Conservation (phyloP, 441 rosid species). For the Raphanus hybrid region DNA sequence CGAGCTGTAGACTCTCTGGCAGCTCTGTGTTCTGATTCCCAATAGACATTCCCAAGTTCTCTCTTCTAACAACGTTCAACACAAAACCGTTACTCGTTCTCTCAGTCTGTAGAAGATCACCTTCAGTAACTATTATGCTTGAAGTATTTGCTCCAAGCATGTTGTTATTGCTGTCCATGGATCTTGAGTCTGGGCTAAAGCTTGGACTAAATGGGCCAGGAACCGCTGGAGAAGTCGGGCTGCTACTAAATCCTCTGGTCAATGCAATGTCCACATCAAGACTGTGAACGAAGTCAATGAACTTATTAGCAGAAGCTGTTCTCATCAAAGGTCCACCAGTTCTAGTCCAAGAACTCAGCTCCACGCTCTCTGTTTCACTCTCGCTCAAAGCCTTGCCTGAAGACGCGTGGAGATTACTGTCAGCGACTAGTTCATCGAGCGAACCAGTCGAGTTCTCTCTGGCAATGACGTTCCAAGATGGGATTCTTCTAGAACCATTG, state of each 20-base stretch:
- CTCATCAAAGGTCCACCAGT: slow-evolving; percentile 99
- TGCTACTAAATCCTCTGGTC: slow-evolving; percentile 47
- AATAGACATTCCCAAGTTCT: slow-evolving; percentile 44
- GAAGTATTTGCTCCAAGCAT: slow-evolving; percentile 41
- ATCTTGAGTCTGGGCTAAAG: slow-evolving; percentile 47
- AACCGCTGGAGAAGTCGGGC: slow-evolving; percentile 57
- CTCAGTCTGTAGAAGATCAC: slow-evolving; percentile 87
- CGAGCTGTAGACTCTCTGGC: slow-evolving; percentile 79
- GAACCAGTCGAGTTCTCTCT: slow-evolving; percentile 97
- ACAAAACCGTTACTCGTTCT: slow-evolving; percentile 69
- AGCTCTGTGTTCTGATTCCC: slow-evolving; percentile 50
- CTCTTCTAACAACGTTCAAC: slow-evolving; percentile 76
- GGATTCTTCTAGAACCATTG: slow-evolving; percentile 87
- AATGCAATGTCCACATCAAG: slow-evolving; percentile 65
- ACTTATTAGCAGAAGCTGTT: slow-evolving; percentile 83
- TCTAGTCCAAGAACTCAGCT: slow-evolving; percentile 86
- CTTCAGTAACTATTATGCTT: slow-evolving; percentile 76
- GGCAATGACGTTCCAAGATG: slow-evolving; percentile 97
- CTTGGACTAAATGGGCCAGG: slow-evolving; percentile 44
- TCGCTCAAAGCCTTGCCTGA: slow-evolving; percentile 54
- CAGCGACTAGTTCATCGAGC: slow-evolving; percentile 72
- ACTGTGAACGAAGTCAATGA: slow-evolving; percentile 73
- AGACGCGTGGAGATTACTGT: slow-evolving; percentile 54
- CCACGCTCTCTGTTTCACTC: slow-evolving; percentile 76
- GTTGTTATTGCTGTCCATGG: slow-evolving; percentile 12